A percentile compares a stretch with the other conserved stretches of the same genome.
Conservation (phyloP, 495 filamentous ascomycete species). For the Margaritispora aquatica region DNA sequence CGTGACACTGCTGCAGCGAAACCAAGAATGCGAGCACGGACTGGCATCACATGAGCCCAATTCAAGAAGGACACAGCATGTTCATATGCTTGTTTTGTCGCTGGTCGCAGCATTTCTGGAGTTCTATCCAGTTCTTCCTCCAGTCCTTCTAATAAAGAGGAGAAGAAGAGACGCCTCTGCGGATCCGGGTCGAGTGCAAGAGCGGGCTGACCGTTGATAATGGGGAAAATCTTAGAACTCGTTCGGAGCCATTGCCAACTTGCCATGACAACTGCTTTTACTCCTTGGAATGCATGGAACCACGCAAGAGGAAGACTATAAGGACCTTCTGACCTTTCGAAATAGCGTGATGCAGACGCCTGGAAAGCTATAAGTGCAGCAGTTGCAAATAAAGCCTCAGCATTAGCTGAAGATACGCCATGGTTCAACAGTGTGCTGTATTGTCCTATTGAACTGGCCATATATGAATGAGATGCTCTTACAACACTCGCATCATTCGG, state of each 20-base stretch:
- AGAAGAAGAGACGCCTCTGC: conserved; percentile 36
- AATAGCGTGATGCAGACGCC: conserved; percentile 47
- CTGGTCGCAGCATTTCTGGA: conserved; percentile 18
- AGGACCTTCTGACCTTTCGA: conserved; percentile 34
- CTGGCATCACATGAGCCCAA: conserved; percentile 47
- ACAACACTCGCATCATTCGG: conserved; percentile 46
- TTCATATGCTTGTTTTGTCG: conserved; percentile 45
- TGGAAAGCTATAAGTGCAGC: conserved; percentile 51
- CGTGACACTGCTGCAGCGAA: conserved; percentile 54
- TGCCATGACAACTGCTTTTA: conserved; percentile 37
- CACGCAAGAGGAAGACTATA: conserved; percentile 46
- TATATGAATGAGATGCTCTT: conserved; percentile 49
- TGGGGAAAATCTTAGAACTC: conserved; percentile 42
- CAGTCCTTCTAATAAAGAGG: conserved; percentile 41
- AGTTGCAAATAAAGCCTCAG: conserved; percentile 49
- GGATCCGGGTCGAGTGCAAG: conserved; percentile 41
- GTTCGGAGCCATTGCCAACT: conserved; percentile 40
- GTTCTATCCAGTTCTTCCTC: conserved; percentile 37
- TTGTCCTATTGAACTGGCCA: conserved; percentile 48
- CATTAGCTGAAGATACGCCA: conserved; percentile 44
- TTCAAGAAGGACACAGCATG: conserved; percentile 50
- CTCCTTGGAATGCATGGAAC: conserved; percentile 55
- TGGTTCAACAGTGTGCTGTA: conserved; percentile 42
- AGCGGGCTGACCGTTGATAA: conserved; percentile 49
- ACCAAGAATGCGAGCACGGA: conserved; percentile 44